Evolutionary conservation across 1,284 basidiomycete species (phyloP).

Genomic region (Leccinum solheimii): DNA sequence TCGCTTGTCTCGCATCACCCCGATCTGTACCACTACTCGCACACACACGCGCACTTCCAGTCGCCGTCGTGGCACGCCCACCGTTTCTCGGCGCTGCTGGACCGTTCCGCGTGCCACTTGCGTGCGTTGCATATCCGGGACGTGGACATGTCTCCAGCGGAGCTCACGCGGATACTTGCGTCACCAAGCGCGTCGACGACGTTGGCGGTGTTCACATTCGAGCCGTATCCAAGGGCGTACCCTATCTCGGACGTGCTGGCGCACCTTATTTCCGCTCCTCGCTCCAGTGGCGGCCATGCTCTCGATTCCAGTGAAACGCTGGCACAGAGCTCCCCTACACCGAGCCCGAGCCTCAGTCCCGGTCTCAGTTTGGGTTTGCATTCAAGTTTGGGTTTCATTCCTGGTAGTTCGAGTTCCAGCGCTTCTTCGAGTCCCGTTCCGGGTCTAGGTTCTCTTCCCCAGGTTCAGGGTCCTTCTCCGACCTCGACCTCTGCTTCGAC

Average conservation of each 20-base stretch:
- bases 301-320: background rate
- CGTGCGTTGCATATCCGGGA: conserved; percentile 22
- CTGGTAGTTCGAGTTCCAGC: background rate
- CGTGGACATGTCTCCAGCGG: conserved; percentile 26
- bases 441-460: background rate
- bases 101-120: conserved; percentile 26
- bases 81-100: conserved; percentile 28
- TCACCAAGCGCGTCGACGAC: conserved; percentile 22
- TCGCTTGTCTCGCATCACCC: background rate
- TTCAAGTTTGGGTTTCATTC: background rate
- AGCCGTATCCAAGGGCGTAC: conserved; percentile 25
- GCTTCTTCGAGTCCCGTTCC: background rate
- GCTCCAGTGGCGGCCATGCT: background rate
- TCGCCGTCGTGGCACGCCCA: conserved; percentile 23
- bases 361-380: background rate
- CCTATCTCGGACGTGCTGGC: conserved; percentile 20
- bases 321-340: background rate
- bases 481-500: background rate
- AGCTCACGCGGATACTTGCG: conserved; percentile 23
- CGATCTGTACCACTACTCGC: conserved; percentile 11
- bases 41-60: background rate
- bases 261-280: conserved; percentile 3
- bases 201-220: conserved; percentile 23
- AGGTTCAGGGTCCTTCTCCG: background rate
- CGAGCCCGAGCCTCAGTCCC: background rate